Evolutionary conservation across 495 filamentous ascomycete genomes (phyloP).

Genomic region (Penicilliopsis zonata): DNA sequence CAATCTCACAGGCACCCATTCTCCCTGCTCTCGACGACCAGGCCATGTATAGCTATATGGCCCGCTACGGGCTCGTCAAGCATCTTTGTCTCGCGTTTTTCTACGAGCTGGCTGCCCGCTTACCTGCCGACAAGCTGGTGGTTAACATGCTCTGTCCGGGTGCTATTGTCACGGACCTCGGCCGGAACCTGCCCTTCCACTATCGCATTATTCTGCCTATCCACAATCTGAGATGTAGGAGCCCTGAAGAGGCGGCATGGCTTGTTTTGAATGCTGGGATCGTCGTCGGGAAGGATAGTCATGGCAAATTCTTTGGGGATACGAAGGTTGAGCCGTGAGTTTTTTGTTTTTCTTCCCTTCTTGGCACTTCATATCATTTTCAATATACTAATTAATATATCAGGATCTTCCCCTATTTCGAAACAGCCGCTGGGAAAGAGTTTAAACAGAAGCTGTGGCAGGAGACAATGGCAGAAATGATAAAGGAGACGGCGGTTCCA

Average conservation of each 20-base stretch:
- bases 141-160: neutral
- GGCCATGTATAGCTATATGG: neutral
- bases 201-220: neutral
- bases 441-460: neutral
- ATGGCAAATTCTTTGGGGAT: neutral
- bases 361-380: neutral
- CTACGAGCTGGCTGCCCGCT: neutral
- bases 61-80: neutral
- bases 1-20: neutral
- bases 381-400: neutral
- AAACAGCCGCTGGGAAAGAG: neutral
- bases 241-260: neutral
- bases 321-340: neutral
- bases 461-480: neutral
- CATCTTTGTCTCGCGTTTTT: neutral
- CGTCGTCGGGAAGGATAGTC: neutral
- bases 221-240: neutral
- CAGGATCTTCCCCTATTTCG: neutral
- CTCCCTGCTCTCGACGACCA: neutral
- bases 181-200: neutral
- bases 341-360: neutral
- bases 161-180: neutral
- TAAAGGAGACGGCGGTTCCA: neutral
- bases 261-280: neutral
- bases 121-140: neutral